phyloP scores from a whole-genome alignment of 1,284 basidiomycete species.

The Boletus subluridellus region DNA sequence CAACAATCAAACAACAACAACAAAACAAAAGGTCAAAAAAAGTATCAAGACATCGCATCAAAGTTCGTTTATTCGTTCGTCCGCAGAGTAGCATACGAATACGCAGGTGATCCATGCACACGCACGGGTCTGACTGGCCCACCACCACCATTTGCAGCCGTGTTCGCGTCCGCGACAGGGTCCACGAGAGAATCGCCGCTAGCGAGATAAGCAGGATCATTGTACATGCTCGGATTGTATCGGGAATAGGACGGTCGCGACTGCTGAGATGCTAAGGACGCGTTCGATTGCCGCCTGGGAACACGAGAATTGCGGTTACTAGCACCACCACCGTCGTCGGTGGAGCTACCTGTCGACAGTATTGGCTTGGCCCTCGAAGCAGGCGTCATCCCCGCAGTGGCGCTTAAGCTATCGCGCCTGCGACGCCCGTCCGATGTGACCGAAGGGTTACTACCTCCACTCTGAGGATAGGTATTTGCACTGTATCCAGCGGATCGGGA shows the following conservation, averaged over 20 bases:
- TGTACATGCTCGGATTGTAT: constrained; percentile 26
- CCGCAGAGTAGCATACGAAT: constrained; percentile 20
- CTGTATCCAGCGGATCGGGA: constrained; percentile 26
- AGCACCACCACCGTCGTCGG: constrained; percentile 7
- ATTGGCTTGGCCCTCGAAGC: constrained; percentile 12
- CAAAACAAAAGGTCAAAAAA: neutral
- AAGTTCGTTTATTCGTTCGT: constrained; percentile 12
- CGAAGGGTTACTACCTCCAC: constrained; percentile 18
- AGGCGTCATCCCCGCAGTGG: constrained; percentile 32
- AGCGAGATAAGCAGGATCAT: constrained; percentile 24
- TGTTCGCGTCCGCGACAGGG: constrained; percentile 26
- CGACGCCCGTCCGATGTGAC: constrained; percentile 27
- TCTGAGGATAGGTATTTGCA: neutral
- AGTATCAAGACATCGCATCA: neutral
- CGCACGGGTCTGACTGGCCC: constrained; percentile 21
- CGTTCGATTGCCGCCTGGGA: constrained; percentile 23
- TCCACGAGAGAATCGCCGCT: constrained; percentile 30
- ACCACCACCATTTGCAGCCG: constrained; percentile 24
- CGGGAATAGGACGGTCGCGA: constrained; percentile 20
- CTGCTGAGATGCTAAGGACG: constrained; percentile 23
- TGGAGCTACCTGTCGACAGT: constrained; percentile 7
- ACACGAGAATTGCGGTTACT: constrained; percentile 3
- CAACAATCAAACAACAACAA: constrained; percentile 1
- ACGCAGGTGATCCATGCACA: constrained; percentile 21
- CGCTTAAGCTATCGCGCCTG: constrained; percentile 24